These are phyloP conservation scores for Picea glauca DNA, from an alignment of 75 land plant genomes.

Conservation along the genomic window DNA sequence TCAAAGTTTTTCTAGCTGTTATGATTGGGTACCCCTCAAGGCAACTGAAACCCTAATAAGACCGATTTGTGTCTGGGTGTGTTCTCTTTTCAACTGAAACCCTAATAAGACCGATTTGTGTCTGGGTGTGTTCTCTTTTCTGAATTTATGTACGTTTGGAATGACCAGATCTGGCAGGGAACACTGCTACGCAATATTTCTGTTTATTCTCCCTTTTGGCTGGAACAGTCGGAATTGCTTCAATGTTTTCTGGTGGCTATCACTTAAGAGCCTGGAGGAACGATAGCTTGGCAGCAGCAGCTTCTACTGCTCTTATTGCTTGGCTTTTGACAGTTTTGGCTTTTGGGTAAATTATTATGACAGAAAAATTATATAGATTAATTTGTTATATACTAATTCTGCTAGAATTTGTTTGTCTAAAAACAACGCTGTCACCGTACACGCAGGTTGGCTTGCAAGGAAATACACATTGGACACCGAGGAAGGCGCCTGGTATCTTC, in stretches of 20 bases:
- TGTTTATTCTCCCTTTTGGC: conserved; percentile 62
- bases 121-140: not conserved
- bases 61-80: not conserved
- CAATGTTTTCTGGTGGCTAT: conserved; percentile 54
- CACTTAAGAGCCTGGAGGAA: conserved; percentile 72
- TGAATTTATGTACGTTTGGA: not conserved
- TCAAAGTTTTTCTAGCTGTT: not conserved
- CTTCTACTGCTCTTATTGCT: conserved; percentile 53
- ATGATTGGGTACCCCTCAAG: too few species aligned
- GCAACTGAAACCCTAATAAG: too few species aligned
- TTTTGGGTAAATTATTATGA: conserved; percentile 44
- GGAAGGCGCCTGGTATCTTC: conserved; percentile 53
- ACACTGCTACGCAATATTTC: conserved; percentile 55
- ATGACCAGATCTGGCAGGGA: conserved; percentile 48
- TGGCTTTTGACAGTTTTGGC: conserved; percentile 80
- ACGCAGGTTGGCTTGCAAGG: conserved; percentile 72
- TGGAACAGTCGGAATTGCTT: conserved; percentile 56
- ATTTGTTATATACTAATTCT: too few species aligned
- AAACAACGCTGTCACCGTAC: not conserved
- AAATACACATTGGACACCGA: conserved; percentile 57
- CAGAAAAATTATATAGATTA: not conserved
- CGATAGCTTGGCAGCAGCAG: conserved; percentile 72
- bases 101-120: too few species aligned
- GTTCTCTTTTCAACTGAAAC: not conserved
- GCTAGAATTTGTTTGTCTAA: too few species aligned